Conservation (phyloP, 78 protist species). For the Dictyostelium capitatum region DNA sequence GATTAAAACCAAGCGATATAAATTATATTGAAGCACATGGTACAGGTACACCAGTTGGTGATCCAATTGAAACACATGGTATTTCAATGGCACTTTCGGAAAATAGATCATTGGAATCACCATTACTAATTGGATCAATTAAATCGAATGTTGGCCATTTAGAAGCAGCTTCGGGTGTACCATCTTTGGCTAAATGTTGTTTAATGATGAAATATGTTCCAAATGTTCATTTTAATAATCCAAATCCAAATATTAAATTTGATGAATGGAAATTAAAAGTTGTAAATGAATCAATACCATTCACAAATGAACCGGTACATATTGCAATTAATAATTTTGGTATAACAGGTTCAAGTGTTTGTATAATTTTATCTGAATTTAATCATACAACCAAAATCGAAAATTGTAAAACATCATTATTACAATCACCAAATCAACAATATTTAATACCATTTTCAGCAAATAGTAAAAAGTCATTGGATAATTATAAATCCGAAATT, state of each 20-base stretch:
- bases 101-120: not conserved
- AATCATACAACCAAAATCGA: not conserved
- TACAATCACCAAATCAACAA: not conserved
- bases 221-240: constrained; percentile 42
- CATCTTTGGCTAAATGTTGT: constrained; percentile 72
- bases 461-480: constrained; percentile 4
- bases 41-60: constrained; percentile 42
- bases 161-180: constrained; percentile 72
- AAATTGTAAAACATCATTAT: not conserved
- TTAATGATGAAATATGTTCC: constrained; percentile 64
- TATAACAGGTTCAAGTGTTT: constrained; percentile 89
- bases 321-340: constrained; percentile 88
- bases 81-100: not conserved
- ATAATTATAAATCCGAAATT: not conserved
- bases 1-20: not conserved
- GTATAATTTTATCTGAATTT: constrained; percentile 44
- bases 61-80: constrained; percentile 20
- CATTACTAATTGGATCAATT: constrained; percentile 30
- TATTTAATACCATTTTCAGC: constrained; percentile 34
- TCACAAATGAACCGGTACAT: not conserved
- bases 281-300: constrained; percentile 39
- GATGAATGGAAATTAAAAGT: constrained; percentile 71
- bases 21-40: constrained; percentile 37
- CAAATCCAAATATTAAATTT: constrained; percentile 63
- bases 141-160: constrained; percentile 39